These are phyloP conservation scores for Leptosphaerulina australis DNA, from an alignment of 2,329 filamentous ascomycete species.

Conservation along the genomic window DNA sequence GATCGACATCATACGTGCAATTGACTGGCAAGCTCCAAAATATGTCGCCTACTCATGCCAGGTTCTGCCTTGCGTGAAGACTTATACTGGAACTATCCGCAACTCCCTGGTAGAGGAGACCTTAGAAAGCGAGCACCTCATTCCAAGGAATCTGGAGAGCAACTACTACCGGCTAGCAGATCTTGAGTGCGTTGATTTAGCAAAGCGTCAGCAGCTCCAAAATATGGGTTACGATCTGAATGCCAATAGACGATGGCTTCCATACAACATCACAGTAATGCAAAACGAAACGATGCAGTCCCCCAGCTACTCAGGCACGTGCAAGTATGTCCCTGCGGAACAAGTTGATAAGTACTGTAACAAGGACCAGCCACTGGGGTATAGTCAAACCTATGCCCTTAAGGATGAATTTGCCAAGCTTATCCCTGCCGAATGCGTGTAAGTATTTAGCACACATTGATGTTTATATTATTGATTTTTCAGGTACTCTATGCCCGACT, in stretches of 20 bases:
- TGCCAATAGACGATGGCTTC: background rate
- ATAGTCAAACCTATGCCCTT: background rate
- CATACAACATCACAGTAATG: background rate
- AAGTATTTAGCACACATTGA: too few relatives aligned
- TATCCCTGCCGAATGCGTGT: constrained; percentile 7
- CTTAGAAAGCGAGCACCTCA: background rate
- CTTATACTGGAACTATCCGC: background rate
- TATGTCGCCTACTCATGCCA: constrained; percentile 11
- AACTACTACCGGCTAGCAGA: constrained; percentile 2
- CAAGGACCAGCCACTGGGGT: background rate
- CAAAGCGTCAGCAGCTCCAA: background rate
- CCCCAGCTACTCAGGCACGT: background rate
- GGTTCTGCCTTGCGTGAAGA: constrained; percentile 3
- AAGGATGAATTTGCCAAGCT: background rate
- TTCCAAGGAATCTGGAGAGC: constrained; percentile 1
- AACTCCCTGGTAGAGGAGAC: constrained; percentile 1
- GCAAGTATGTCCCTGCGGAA: background rate
- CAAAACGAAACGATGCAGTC: background rate
- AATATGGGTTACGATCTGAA: background rate
- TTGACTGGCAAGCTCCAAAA: background rate
- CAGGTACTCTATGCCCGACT: too few relatives aligned
- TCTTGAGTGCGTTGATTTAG: constrained; percentile 1
- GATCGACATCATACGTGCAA: constrained; percentile 6
- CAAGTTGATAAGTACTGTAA: background rate
- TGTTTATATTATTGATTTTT: too few relatives aligned